Evolutionary conservation across 805 yeast species (phyloP).

Genomic region (Candida insectorum): DNA sequence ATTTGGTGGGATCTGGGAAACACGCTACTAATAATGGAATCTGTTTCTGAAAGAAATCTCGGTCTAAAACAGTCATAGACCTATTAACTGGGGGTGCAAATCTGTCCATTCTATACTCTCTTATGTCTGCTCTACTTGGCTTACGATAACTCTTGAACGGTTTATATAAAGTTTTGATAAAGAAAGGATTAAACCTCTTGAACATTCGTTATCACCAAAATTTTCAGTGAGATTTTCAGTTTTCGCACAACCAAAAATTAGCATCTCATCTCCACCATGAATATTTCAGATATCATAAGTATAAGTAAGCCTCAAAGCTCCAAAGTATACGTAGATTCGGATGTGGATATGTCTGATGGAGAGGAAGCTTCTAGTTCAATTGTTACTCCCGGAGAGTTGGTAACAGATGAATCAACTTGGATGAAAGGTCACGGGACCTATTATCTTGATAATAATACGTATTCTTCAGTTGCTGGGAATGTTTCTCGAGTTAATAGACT

Average conservation of each 20-base stretch:
- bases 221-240: too few relatives aligned
- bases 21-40: conserved; percentile 63
- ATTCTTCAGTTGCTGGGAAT: conserved; percentile 89
- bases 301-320: conserved; percentile 28
- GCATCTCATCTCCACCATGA: too few relatives aligned
- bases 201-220: too few relatives aligned
- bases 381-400: conserved; percentile 93
- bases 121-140: conserved; percentile 22
- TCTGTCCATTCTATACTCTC: conserved; percentile 24
- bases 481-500: conserved; percentile 83
- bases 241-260: too few relatives aligned
- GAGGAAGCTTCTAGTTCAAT: conserved; percentile 26
- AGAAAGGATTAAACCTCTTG: neutral
- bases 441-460: conserved; percentile 68
- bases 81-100: conserved; percentile 67
- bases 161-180: neutral
- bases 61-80: conserved; percentile 63
- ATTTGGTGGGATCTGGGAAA: conserved; percentile 61
- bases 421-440: conserved; percentile 99
- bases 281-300: conserved; percentile 31
- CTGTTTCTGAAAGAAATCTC: conserved; percentile 55
- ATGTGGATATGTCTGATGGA: conserved; percentile 39
- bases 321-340: conserved; percentile 23
- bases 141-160: conserved; percentile 13
- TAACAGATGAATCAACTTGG: conserved; percentile 96